These are phyloP conservation scores for Saccharata proteae DNA, from an alignment of 2,329 filamentous ascomycete species.

Conservation along the genomic window DNA sequence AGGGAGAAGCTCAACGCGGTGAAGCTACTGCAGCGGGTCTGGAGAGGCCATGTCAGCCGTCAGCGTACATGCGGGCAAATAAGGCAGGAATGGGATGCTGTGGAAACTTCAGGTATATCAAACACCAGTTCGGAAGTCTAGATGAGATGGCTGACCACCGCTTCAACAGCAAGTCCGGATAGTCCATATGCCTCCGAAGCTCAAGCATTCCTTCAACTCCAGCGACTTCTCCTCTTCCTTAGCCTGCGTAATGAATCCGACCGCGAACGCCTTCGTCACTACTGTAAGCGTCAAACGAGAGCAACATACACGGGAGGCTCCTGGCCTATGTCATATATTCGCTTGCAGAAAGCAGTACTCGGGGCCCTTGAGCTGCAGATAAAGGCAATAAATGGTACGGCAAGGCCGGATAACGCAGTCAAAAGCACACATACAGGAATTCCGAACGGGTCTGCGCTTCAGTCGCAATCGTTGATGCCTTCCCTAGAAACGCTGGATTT, in stretches of 20 bases:
- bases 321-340: slow-evolving; percentile 31
- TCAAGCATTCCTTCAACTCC: slow-evolving; percentile 28
- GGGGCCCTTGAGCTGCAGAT: slow-evolving; percentile 18
- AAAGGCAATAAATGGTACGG: slow-evolving; percentile 8
- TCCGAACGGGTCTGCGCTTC: slow-evolving; percentile 1
- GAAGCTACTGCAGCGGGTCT: slow-evolving; percentile 62
- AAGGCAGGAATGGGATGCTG: slow-evolving; percentile 21
- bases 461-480: slow-evolving; percentile 1
- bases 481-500: slow-evolving; percentile 15
- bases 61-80: slow-evolving; percentile 44
- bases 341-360: slow-evolving; percentile 28
- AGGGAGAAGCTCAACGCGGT: slow-evolving; percentile 64
- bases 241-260: slow-evolving; percentile 26
- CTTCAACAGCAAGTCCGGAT: slow-evolving; percentile 1
- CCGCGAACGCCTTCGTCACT: slow-evolving; percentile 27
- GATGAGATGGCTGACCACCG: neutral
- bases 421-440: too few species aligned
- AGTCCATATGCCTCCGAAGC: slow-evolving; percentile 25
- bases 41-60: slow-evolving; percentile 64
- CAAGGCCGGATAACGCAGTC: slow-evolving; percentile 11
- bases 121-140: neutral
- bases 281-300: slow-evolving; percentile 25
- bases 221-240: slow-evolving; percentile 33
- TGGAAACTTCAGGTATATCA: slow-evolving; percentile 12
- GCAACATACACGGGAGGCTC: slow-evolving; percentile 17